These are phyloP conservation scores for Blastobotrys proliferans DNA, from an alignment of 1,139 yeast species.

Conservation along the genomic window DNA sequence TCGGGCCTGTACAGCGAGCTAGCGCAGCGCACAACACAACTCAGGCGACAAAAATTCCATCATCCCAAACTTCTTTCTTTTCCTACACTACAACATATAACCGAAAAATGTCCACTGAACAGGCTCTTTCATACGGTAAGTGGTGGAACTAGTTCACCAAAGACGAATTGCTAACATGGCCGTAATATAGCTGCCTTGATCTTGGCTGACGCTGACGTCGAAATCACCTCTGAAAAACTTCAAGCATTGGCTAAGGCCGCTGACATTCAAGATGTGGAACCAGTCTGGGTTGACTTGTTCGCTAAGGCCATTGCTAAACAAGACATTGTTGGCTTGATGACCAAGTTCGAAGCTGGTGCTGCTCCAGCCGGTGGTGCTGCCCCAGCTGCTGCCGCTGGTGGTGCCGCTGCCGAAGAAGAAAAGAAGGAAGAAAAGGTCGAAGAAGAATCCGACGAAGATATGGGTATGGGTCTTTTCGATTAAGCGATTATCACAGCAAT, in stretches of 20 bases:
- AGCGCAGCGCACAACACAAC: too few relatives aligned
- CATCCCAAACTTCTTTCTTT: too few relatives aligned
- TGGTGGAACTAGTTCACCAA: constrained; percentile 22
- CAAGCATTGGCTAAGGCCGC: constrained; percentile 81
- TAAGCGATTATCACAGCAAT: constrained; percentile 22
- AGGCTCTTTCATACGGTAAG: constrained; percentile 60
- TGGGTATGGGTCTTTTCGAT: constrained; percentile 40
- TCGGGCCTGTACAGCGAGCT: too few relatives aligned
- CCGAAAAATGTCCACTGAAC: constrained; percentile 47
- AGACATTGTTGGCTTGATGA: constrained; percentile 83
- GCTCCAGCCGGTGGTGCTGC: constrained; percentile 58
- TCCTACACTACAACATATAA: too few relatives aligned
- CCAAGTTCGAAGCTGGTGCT: constrained; percentile 58
- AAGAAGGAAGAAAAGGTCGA: constrained; percentile 46
- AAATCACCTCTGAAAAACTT: constrained; percentile 86
- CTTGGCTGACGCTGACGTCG: constrained; percentile 93
- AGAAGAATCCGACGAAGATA: constrained; percentile 33
- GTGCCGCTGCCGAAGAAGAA: constrained; percentile 61
- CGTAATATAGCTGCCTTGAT: constrained; percentile 75
- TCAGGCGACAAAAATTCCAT: too few relatives aligned
- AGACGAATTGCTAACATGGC: constrained; percentile 22
- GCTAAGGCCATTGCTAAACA: constrained; percentile 97
- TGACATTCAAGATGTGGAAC: constrained; percentile 71
- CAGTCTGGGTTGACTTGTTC: constrained; percentile 90
- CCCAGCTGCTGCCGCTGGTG: constrained; percentile 53